Evolutionary conservation across 345 rosid genomes (phyloP).

Genomic region (Acer saccharum): DNA sequence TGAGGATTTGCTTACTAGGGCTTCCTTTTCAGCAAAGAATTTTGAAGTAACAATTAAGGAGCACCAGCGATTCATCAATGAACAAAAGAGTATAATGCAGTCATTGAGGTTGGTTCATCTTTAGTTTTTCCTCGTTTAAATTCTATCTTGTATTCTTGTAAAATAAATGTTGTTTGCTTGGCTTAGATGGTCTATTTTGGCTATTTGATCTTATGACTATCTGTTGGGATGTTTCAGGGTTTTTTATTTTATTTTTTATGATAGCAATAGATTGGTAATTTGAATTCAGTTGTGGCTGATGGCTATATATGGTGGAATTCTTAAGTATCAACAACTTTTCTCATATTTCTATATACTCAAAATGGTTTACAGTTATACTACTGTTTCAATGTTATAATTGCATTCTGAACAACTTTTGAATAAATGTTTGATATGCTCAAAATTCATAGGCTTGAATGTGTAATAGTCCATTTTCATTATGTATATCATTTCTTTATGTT

Average conservation of each 20-base stretch:
- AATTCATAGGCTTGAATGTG: background rate
- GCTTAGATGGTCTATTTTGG: background rate
- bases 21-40: conserved; percentile 50
- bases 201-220: background rate
- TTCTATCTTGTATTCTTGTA: too few species aligned
- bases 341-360: background rate
- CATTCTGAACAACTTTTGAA: background rate
- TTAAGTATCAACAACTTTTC: background rate
- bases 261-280: background rate
- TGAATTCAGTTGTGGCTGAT: background rate
- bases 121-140: background rate
- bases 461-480: background rate
- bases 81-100: conserved; percentile 92
- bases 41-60: conserved; percentile 69
- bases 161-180: background rate
- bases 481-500: background rate
- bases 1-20: conserved; percentile 67
- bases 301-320: background rate
- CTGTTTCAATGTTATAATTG: background rate
- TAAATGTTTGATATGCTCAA: background rate
- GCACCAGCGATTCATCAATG: conserved; percentile 60
- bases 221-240: background rate
- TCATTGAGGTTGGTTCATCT: conserved; percentile 73
- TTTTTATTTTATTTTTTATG: background rate
- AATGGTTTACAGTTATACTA: background rate